Percentiles rank a stretch among this genome's conserved stretches.
Evolutionary conservation across 176 grass and related monocot species (phyloP).

Genomic region (Thinopyrum elongatum): DNA sequence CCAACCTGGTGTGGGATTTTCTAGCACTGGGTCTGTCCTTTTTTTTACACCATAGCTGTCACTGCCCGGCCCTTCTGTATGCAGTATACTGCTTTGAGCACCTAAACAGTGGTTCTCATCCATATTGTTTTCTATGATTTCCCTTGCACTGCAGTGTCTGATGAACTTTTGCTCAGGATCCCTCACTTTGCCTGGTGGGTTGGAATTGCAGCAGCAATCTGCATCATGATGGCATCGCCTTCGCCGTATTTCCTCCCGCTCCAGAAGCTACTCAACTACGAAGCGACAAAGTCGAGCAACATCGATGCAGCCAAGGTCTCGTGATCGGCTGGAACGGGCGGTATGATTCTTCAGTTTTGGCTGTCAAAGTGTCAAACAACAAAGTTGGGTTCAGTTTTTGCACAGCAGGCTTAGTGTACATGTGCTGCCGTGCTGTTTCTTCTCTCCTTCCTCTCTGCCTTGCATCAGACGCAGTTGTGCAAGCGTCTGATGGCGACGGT

Average conservation of each 20-base stretch:
- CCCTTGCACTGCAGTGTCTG: conserved; percentile 60
- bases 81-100: not conserved
- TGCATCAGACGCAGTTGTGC: not conserved
- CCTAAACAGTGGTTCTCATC: not conserved
- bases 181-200: conserved; percentile 72
- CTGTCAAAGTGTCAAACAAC: too few relatives aligned
- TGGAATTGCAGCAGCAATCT: conserved; percentile 55
- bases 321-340: not conserved
- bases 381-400: not conserved
- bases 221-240: conserved; percentile 45
- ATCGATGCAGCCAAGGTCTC: conserved; percentile 30
- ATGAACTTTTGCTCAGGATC: conserved; percentile 71
- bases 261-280: conserved; percentile 30
- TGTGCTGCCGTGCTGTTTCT: not conserved
- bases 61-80: too few relatives aligned
- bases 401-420: conserved; percentile 26
- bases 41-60: too few relatives aligned
- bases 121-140: not conserved
- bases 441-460: not conserved
- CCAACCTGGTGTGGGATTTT: too few relatives aligned
- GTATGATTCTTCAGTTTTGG: too few relatives aligned
- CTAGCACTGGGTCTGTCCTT: too few relatives aligned
- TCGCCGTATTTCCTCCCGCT: conserved; percentile 40
- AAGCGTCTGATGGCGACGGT: conserved; percentile 1
- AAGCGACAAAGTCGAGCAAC: not conserved